A percentile compares a stretch with the other conserved stretches of the same genome.
These are phyloP conservation scores for Trichoderma reesei DNA, from an alignment of 495 filamentous ascomycete genomes.

Conservation along the genomic window DNA sequence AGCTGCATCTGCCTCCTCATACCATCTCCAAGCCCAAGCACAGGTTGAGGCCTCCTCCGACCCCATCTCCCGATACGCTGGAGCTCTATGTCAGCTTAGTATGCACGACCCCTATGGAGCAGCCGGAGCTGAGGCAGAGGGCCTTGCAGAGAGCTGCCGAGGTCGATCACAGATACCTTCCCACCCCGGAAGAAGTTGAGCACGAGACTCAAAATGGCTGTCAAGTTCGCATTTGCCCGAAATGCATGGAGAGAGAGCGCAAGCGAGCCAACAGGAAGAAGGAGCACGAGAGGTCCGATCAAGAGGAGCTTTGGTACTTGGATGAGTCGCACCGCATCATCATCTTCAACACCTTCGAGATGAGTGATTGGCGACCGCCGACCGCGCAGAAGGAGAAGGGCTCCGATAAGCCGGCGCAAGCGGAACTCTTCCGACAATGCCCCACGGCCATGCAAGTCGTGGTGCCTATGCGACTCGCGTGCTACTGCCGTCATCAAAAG, in stretches of 20 bases:
- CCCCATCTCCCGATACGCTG: conserved; percentile 57
- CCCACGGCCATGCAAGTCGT: conserved; percentile 62
- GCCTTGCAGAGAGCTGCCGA: conserved; percentile 57
- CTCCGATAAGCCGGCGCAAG: conserved; percentile 11
- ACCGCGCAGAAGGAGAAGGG: conserved; percentile 26
- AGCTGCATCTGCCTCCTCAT: conserved; percentile 73
- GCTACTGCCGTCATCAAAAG: conserved; percentile 88
- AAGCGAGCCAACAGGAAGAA: conserved; percentile 88
- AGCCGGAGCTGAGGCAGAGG: conserved; percentile 47
- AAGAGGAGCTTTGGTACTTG: conserved; percentile 65
- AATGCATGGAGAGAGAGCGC: conserved; percentile 75
- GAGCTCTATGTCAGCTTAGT: conserved; percentile 75
- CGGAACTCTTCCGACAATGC: conserved; percentile 20
- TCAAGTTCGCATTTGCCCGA: conserved; percentile 76
- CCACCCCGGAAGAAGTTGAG: conserved; percentile 38
- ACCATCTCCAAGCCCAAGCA: conserved; percentile 89
- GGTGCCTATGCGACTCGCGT: conserved; percentile 90
- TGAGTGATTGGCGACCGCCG: conserved; percentile 70
- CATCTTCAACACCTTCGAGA: conserved; percentile 87
- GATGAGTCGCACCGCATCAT: conserved; percentile 73
- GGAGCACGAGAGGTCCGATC: conserved; percentile 70
- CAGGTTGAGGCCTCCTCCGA: conserved; percentile 53
- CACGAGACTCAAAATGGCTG: conserved; percentile 70
- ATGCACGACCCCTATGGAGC: conserved; percentile 87
- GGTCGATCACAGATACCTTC: conserved; percentile 14